Base-by-base conservation (phyloP, 1,139 yeast genomes). In the Diutina rugosa region DNA sequence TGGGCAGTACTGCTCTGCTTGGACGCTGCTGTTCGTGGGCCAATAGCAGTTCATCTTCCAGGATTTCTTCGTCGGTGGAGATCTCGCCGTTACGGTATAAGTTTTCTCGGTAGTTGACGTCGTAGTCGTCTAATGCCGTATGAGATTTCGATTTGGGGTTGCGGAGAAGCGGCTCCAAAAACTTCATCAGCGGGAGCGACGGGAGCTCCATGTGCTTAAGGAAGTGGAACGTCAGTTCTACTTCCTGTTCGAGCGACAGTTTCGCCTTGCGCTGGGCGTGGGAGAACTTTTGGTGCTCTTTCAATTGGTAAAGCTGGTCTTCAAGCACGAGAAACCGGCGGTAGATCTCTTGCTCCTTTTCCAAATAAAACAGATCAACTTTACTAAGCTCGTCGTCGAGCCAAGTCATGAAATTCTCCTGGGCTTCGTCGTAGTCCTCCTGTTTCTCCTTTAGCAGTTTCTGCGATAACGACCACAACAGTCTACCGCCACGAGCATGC, bases 251-350 rank as follows among this genome's bases (percentile, higher is more conserved):
- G 18, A 29, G 35, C 2, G 46, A 5, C 47, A 26, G 47, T 28
- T 32, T 29, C 16, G 21, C 46, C 30, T 29, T 46, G 6, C 29
- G 46, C 26, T 49, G 47, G 5, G 3, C 14, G 16, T 35, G 29
- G 16, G 58, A 52, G 12, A 55, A n/a, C 16, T 63, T 58, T 56
- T 74, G 76, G 62, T 86, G 91, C 54, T 81, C 83, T 56, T 81
- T 73, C 58, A 88, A 65, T 59, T 82, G 85, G 59, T 78, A 78
- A 54, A 89, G 66, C 65, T 88, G 96, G 61, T 82, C 87, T 62
- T 86, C 87, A 28, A 89, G 66, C 9, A 85, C 66, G 16, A 82
- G 69, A 62, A 80, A 85, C 59, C 91, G 72, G 57, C 81, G 81
- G 54, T 82, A 76, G 0, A 79, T 82, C 49, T 82, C 85, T 41